Conservation (phyloP, 768 basidiomycete genomes). For the Suillus luteus region DNA sequence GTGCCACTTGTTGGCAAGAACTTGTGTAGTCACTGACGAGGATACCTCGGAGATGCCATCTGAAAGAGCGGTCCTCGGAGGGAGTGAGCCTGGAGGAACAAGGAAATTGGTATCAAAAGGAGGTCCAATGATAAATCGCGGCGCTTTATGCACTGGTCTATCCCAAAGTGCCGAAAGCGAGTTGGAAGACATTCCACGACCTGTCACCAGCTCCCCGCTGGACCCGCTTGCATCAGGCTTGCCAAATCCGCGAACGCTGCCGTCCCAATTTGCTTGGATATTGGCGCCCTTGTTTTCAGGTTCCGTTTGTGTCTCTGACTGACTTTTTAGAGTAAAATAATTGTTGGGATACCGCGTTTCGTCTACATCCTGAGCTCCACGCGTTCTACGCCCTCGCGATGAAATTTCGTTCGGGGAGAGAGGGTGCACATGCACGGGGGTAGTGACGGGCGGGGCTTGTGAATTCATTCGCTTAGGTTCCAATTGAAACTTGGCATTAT, state of each 20-base stretch:
- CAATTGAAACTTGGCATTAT: constrained; percentile 16
- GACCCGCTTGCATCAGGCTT: constrained; percentile 40
- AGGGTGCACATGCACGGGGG: constrained; percentile 72
- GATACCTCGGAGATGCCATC: constrained; percentile 16
- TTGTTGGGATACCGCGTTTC: constrained; percentile 41
- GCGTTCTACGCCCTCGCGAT: constrained; percentile 50
- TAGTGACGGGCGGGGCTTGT: constrained; percentile 38
- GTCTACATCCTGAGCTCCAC: constrained; percentile 38
- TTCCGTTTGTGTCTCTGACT: constrained; percentile 50
- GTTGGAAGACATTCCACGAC: constrained; percentile 35
- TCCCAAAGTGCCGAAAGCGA: constrained; percentile 47
- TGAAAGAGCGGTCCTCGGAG: constrained; percentile 16
- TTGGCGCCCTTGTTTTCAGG: constrained; percentile 26
- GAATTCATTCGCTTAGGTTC: constrained; percentile 25
- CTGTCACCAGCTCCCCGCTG: constrained; percentile 21
- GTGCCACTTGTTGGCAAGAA: constrained; percentile 76
- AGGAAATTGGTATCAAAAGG: constrained; percentile 34
- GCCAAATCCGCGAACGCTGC: constrained; percentile 59
- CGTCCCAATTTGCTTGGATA: constrained; percentile 43
- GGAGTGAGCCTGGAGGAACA: constrained; percentile 38
- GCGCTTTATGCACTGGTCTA: constrained; percentile 28
- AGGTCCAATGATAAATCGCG: constrained; percentile 45
- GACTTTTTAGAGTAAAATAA: constrained; percentile 65
- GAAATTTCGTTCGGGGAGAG: constrained; percentile 59
- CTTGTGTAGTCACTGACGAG: constrained; percentile 41